Evolutionary conservation across 1,284 basidiomycete species (phyloP).

Genomic region (Rhodotorula sp.): DNA sequence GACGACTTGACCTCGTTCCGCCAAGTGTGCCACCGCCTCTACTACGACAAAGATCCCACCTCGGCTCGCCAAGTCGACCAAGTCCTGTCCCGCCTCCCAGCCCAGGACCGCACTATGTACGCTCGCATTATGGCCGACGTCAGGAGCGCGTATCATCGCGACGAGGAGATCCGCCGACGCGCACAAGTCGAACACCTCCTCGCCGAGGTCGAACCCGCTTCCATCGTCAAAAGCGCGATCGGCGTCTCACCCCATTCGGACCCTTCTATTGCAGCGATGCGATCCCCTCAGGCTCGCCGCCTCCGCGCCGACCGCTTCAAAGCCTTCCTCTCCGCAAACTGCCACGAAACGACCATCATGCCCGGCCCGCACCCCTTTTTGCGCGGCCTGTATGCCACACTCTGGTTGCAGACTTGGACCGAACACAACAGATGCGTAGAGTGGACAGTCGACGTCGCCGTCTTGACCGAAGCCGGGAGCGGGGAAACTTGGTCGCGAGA

Average conservation of each 20-base stretch:
- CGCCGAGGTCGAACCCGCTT: constrained; percentile 6
- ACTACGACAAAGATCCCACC: constrained; percentile 21
- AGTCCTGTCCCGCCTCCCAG: constrained; percentile 18
- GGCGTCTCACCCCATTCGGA: constrained; percentile 16
- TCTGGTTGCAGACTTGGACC: constrained; percentile 37
- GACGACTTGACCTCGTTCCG: constrained; percentile 23
- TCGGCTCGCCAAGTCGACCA: constrained; percentile 28
- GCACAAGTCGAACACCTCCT: constrained; percentile 11
- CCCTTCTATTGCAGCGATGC: constrained; percentile 3
- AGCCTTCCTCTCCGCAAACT: constrained; percentile 24
- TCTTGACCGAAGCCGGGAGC: constrained; percentile 40
- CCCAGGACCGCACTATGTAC: constrained; percentile 21
- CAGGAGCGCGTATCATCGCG: constrained; percentile 25
- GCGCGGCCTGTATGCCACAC: constrained; percentile 25
- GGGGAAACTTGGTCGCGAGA: constrained; percentile 34
- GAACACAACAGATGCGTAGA: constrained; percentile 35
- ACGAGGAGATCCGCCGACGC: constrained; percentile 15
- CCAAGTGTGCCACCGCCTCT: constrained; percentile 17
- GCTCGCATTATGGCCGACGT: constrained; percentile 30
- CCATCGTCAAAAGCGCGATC: constrained; percentile 14
- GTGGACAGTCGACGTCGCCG: constrained; percentile 41
- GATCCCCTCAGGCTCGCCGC: constrained; percentile 10
- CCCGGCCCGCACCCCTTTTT: constrained; percentile 39
- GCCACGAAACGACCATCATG: constrained; percentile 9
- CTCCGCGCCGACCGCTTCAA: constrained; percentile 10